These are phyloP conservation scores for Eucalyptus cloeziana DNA, from an alignment of 345 rosid species.

Conservation along the genomic window DNA sequence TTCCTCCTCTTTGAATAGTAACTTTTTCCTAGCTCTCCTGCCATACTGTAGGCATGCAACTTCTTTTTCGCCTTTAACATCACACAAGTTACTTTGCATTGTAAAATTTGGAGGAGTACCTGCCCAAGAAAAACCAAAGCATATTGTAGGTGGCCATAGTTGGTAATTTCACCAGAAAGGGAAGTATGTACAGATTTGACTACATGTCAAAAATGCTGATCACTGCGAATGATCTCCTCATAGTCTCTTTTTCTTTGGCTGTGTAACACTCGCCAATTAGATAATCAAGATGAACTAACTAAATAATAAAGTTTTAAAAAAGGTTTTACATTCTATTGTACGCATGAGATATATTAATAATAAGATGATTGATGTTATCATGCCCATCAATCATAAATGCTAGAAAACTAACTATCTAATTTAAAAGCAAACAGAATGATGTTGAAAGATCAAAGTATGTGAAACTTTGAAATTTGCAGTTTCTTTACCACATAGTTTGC, in stretches of 20 bases:
- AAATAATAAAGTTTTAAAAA: background rate
- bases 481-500: background rate
- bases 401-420: background rate
- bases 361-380: background rate
- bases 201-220: background rate
- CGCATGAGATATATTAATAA: background rate
- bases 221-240: background rate
- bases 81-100: constrained; percentile 3
- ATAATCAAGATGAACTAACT: background rate
- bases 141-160: background rate
- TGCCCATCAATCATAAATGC: background rate
- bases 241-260: background rate
- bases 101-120: constrained; percentile 17
- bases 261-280: background rate
- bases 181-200: background rate
- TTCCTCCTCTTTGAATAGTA: constrained; percentile 33
- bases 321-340: background rate
- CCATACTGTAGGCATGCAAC: background rate
- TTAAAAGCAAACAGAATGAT: background rate
- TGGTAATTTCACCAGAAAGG: background rate
- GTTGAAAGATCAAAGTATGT: background rate
- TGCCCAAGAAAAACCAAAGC: constrained; percentile 1
- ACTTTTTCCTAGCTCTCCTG: constrained; percentile 16
- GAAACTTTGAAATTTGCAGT: background rate
- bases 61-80: background rate